Evolutionary conservation across 2,329 filamentous ascomycete species (phyloP), one percentile per base, ranked within the genome.

Genomic region (Calonectria ilicicola): DNA sequence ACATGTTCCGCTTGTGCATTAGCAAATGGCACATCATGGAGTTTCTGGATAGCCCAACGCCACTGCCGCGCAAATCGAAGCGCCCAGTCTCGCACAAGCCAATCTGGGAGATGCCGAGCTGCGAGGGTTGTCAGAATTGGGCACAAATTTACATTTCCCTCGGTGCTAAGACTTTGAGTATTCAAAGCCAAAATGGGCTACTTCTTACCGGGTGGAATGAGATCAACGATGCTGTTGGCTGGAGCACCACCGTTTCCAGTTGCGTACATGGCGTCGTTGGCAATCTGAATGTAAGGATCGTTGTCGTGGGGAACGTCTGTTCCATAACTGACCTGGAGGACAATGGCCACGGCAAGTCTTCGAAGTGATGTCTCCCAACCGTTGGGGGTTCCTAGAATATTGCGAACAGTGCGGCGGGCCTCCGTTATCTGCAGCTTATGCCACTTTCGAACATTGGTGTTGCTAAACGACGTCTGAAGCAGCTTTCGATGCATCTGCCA

Each of bases 401-500:
- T 73, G 10, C 40, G 35, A 23, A 80, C 62, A 12, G 79, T 80
- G 26, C 65, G 70, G 6, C 70, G 75, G 7, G 77, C 74, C 65
- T 82, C 78, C 5, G 53, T 72, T 9, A 72, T 72, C 67, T 82
- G 80, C 19, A 82, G 72, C 6, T 42, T 67, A 26, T 80, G 75
- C 78, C 78, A 81, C 53, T 67, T 75, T 15, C 75, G 77, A 19
- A 83, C 81, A 60, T 80, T 83, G 14, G 83, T 81, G 70, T 83
- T 83, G 65, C 82, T 83, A 73, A 88, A 87, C 4, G 81, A 81
- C 14, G 81, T 82, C 76, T 88, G 87, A 9, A 88, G 80, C 21
- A 87, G 65, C 65, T 82, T 84, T 42, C 87, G 82, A 72, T 88
- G 86, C 72, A 85, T 77, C 53, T 82, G 81, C 80, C 86, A 87